These are phyloP conservation scores for Colletotrichum lentis DNA, from an alignment of 2,329 filamentous ascomycete genomes.

Conservation along the genomic window DNA sequence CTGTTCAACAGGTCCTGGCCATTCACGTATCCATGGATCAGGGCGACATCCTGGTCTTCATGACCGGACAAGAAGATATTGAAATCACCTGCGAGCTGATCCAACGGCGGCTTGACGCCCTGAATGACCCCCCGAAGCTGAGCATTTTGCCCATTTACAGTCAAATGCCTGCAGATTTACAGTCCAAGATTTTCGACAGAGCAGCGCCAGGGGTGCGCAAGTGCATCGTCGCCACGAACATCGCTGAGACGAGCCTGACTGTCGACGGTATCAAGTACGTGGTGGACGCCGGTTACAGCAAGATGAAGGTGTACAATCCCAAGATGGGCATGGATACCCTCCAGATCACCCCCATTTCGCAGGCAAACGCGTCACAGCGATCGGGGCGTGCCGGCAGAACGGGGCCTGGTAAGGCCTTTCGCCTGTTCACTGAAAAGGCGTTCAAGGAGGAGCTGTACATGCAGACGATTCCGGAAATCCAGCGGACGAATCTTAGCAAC, in stretches of 20 bases:
- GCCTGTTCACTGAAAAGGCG: constrained; percentile 91
- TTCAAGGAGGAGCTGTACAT: constrained; percentile 97
- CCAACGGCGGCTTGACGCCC: constrained; percentile 82
- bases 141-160: constrained; percentile 98
- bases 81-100: constrained; percentile 95
- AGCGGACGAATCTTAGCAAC: constrained; percentile 93
- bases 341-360: constrained; percentile 96
- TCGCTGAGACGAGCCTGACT: constrained; percentile 96
- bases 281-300: constrained; percentile 94
- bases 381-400: constrained; percentile 94
- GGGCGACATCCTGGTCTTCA: constrained; percentile 97
- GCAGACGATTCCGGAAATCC: constrained; percentile 96
- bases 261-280: constrained; percentile 99
- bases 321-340: constrained; percentile 99
- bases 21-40: constrained; percentile 95
- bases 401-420: constrained; percentile 93
- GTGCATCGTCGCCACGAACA: constrained; percentile 98
- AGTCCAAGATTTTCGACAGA: constrained; percentile 96
- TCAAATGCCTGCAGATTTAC: constrained; percentile 98
- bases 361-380: constrained; percentile 93
- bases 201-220: constrained; percentile 91
- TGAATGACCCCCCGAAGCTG: constrained; percentile 94
- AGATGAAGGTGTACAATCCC: constrained; percentile 98
- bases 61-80: constrained; percentile 99
- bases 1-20: constrained; percentile 92